Percentiles rank a stretch among this genome's conserved stretches.
Conservation (phyloP, 331 rosid species). For the Cydonia oblonga region DNA sequence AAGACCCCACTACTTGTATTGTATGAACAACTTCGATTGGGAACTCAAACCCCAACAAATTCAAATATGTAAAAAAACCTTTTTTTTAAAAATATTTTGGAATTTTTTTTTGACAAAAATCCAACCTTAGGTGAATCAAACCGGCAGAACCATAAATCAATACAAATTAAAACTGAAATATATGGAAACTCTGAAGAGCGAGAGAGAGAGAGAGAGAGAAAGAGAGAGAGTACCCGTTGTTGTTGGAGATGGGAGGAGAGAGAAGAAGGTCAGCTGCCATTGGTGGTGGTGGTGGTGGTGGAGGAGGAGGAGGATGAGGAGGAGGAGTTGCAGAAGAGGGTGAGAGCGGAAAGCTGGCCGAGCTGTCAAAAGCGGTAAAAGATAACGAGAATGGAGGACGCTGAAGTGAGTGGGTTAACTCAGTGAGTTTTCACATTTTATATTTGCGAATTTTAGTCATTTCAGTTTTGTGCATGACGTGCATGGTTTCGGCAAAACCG, state of each 20-base stretch:
- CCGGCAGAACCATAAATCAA: background rate
- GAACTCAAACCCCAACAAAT: background rate
- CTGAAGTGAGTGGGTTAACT: background rate
- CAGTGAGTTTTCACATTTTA: too few species aligned
- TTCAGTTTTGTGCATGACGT: too few species aligned
- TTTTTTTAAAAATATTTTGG: background rate
- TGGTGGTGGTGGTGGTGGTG: background rate
- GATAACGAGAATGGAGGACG: background rate
- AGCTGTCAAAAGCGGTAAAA: too few species aligned
- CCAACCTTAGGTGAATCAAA: background rate
- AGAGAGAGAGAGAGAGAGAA: background rate
- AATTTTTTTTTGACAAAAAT: background rate
- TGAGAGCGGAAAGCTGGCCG: background rate
- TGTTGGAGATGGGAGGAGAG: conserved; percentile 24
- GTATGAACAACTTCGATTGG: background rate
- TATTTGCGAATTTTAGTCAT: too few species aligned
- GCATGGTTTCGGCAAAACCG: too few species aligned
- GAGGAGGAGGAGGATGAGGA: background rate
- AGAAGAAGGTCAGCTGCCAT: conserved; percentile 44
- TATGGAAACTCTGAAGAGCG: background rate
- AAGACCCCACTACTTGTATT: background rate
- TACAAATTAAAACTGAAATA: background rate
- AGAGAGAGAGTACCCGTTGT: conserved; percentile 26
- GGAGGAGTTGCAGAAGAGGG: background rate
- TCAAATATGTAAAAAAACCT: background rate